Percentiles rank a stretch among this genome's conserved stretches.
phyloP scores from a whole-genome alignment of 2,329 filamentous ascomycete species.

The Pseudocercospora musae region DNA sequence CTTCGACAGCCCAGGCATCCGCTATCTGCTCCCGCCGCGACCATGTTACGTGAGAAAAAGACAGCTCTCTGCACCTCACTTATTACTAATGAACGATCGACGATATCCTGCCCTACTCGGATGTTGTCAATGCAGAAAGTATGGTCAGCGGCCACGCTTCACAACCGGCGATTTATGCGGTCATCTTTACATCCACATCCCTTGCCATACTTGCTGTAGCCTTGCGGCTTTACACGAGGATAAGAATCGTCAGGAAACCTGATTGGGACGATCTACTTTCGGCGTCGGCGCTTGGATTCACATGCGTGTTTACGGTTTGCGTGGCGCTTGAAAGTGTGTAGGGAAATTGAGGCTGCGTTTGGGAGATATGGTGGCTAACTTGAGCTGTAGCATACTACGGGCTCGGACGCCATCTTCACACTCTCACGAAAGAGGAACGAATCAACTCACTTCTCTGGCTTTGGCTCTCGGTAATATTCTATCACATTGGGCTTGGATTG shows the following conservation, averaged over 20 bases:
- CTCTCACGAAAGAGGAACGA: background rate
- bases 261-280: constrained; percentile 1
- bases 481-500: background rate
- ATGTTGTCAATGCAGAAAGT: background rate
- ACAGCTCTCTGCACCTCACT: background rate
- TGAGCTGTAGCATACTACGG: background rate
- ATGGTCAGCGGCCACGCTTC: constrained; percentile 2
- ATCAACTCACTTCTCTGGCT: background rate
- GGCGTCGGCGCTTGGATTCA: background rate
- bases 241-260: background rate
- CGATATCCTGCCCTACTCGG: background rate
- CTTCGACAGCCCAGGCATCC: background rate
- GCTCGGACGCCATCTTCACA: background rate
- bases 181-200: background rate
- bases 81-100: background rate
- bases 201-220: background rate
- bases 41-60: background rate
- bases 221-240: constrained; percentile 2
- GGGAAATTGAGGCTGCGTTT: background rate
- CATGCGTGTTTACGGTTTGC: background rate
- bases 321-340: background rate
- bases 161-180: constrained; percentile 1
- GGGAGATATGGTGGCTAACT: too few relatives aligned
- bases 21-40: background rate
- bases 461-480: background rate